These are phyloP conservation scores for Exophiala oligosperma DNA, from an alignment of 2,329 filamentous ascomycete genomes.

Conservation along the genomic window DNA sequence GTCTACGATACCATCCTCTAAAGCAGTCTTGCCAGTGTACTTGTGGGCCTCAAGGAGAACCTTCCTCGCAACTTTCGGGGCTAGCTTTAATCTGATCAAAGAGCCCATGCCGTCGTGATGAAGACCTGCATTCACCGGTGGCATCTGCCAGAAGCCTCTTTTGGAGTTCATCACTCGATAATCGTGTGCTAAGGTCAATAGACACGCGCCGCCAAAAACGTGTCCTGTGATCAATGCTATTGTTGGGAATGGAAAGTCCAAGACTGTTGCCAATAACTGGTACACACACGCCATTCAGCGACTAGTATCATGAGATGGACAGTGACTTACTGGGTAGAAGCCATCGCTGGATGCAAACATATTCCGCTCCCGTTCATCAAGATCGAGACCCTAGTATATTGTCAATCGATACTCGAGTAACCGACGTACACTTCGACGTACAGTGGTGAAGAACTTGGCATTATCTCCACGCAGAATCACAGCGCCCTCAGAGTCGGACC, in stretches of 20 bases:
- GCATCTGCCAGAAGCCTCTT: conserved; percentile 50
- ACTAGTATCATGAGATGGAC: conserved; percentile 14
- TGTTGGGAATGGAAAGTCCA: conserved; percentile 51
- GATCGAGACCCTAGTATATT: conserved; percentile 39
- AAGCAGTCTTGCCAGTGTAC: conserved; percentile 54
- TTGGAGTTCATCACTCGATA: conserved; percentile 49
- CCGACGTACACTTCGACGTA: neutral
- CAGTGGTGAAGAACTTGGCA: conserved; percentile 33
- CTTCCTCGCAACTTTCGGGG: conserved; percentile 51
- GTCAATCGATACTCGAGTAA: neutral
- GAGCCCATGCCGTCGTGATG: conserved; percentile 56
- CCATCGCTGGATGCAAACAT: conserved; percentile 57
- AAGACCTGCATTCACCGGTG: conserved; percentile 54
- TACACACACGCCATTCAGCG: neutral
- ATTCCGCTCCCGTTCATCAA: conserved; percentile 48
- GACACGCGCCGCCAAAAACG: conserved; percentile 50
- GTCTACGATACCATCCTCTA: conserved; percentile 55
- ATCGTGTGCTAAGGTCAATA: conserved; percentile 47
- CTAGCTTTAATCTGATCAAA: conserved; percentile 52
- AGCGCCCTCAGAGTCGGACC: conserved; percentile 49
- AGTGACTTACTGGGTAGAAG: conserved; percentile 54
- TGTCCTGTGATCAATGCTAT: conserved; percentile 49
- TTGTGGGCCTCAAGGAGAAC: conserved; percentile 56
- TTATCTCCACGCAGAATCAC: conserved; percentile 54
- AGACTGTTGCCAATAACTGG: conserved; percentile 30